Evolutionary conservation across 257 asterid genomes (phyloP).

Genomic region (Capsicum pubescens): DNA sequence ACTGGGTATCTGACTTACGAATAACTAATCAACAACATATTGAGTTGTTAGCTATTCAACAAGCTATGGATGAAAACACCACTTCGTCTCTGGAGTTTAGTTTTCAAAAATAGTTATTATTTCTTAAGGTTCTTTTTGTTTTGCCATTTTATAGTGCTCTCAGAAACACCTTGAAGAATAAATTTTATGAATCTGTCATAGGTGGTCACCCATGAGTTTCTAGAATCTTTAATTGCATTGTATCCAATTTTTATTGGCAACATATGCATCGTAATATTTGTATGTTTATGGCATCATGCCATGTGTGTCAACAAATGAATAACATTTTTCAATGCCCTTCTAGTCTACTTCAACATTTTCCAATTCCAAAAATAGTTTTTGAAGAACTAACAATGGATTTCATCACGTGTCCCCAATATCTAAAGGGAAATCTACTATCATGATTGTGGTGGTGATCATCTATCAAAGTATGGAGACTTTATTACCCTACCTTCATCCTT

Average conservation of each 20-base stretch:
- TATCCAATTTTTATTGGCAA: not conserved
- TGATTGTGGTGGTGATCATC: slow-evolving; percentile 1
- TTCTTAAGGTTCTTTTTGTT: not conserved
- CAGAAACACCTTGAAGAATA: no score
- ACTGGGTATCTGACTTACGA: no score
- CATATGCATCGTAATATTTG: not conserved
- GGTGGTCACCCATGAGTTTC: not conserved
- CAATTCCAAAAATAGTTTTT: not conserved
- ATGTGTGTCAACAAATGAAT: not conserved
- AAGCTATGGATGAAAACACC: not conserved
- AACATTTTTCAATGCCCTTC: not conserved
- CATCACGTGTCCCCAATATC: not conserved
- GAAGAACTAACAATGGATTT: slow-evolving; percentile 23
- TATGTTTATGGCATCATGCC: not conserved
- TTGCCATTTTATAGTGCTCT: not conserved
- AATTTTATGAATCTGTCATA: not conserved
- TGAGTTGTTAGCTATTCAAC: not conserved
- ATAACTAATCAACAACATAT: not conserved
- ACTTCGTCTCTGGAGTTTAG: no score
- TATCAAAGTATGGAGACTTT: not conserved
- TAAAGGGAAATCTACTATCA: not conserved
- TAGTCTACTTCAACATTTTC: not conserved
- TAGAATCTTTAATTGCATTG: not conserved
- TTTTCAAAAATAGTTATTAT: not conserved
- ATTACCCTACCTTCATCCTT: not conserved